Conservation (phyloP, 208 protist genomes). For the Crithidia mellificae region DNA sequence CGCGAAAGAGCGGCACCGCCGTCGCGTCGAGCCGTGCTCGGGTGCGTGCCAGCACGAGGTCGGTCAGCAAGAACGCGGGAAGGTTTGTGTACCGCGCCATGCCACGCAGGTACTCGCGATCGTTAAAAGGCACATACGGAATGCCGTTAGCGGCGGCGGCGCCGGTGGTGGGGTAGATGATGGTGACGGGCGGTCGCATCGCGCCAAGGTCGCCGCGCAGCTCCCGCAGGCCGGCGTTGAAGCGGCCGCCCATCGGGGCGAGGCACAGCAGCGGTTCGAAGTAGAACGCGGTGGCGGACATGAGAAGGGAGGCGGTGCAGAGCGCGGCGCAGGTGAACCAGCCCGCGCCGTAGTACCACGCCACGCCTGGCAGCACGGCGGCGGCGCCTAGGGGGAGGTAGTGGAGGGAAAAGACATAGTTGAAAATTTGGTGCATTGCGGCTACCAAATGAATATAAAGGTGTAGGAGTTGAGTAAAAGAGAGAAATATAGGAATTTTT, state of each 20-base stretch:
- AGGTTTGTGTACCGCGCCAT: conserved; percentile 53
- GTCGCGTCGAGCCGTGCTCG: conserved; percentile 24
- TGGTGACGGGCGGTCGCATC: conserved; percentile 56
- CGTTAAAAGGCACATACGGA: conserved; percentile 65
- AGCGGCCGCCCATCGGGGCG: conserved; percentile 48
- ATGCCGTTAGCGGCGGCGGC: conserved; percentile 10
- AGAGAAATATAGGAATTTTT: not conserved
- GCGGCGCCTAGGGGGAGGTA: conserved; percentile 8
- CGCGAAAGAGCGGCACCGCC: conserved; percentile 39
- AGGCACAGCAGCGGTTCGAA: conserved; percentile 52
- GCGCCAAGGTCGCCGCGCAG: conserved; percentile 27
- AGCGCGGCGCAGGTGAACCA: conserved; percentile 19
- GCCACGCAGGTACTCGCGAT: conserved; percentile 56
- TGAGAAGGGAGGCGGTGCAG: conserved; percentile 14
- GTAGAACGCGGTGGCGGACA: conserved; percentile 32
- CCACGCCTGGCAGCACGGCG: conserved; percentile 5
- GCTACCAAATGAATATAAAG: not conserved
- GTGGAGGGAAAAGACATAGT: conserved; percentile 35
- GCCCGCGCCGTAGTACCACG: conserved; percentile 3
- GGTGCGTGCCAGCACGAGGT: conserved; percentile 43
- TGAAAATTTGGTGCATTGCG: conserved; percentile 5
- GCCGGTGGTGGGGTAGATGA: conserved; percentile 66
- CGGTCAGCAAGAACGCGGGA: conserved; percentile 57
- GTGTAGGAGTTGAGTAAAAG: not conserved
- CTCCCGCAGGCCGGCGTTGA: conserved; percentile 50